These are phyloP conservation scores for Candida caryicola DNA, from an alignment of 805 yeast species.

Conservation along the genomic window DNA sequence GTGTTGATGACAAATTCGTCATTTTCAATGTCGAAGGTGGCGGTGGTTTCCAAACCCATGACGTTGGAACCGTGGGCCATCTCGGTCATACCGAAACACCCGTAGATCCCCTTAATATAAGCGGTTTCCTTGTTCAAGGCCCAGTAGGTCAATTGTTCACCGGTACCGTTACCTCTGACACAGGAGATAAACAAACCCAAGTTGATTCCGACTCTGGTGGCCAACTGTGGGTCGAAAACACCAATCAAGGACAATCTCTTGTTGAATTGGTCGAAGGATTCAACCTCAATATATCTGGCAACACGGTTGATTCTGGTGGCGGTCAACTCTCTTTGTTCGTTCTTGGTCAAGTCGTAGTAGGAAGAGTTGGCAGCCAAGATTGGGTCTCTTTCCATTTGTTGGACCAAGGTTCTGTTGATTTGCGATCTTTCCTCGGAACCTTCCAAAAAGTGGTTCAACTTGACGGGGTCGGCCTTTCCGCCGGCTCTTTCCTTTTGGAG, in stretches of 20 bases:
- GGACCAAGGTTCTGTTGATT: constrained; percentile 27
- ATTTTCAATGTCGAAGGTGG: constrained; percentile 36
- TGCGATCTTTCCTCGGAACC: constrained; percentile 36
- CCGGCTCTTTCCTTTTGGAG: constrained; percentile 30
- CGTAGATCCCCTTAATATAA: constrained; percentile 47
- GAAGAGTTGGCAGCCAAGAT: constrained; percentile 26
- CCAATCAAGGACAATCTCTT: constrained; percentile 36
- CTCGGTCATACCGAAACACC: constrained; percentile 94
- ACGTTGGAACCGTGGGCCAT: constrained; percentile 84
- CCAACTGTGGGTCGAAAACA: constrained; percentile 37
- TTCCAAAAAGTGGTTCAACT: constrained; percentile 42
- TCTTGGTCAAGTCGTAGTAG: constrained; percentile 33
- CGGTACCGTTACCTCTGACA: constrained; percentile 41
- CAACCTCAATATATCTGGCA: constrained; percentile 36
- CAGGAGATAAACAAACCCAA: constrained; percentile 40
- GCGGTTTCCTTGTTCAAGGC: constrained; percentile 32
- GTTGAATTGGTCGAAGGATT: constrained; percentile 28
- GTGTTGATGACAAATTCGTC: constrained; percentile 45
- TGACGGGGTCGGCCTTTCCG: constrained; percentile 31
- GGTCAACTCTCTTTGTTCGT: constrained; percentile 31
- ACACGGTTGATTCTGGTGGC: constrained; percentile 34
- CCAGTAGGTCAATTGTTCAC: constrained; percentile 38
- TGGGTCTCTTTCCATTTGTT: constrained; percentile 39
- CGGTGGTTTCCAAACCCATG: constrained; percentile 86
- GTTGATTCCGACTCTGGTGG: constrained; percentile 38